Evolutionary conservation across 129 eudicot species (phyloP), one percentile per base, ranked within the genome.

Genomic region (Gnaphalium uliginosum): DNA sequence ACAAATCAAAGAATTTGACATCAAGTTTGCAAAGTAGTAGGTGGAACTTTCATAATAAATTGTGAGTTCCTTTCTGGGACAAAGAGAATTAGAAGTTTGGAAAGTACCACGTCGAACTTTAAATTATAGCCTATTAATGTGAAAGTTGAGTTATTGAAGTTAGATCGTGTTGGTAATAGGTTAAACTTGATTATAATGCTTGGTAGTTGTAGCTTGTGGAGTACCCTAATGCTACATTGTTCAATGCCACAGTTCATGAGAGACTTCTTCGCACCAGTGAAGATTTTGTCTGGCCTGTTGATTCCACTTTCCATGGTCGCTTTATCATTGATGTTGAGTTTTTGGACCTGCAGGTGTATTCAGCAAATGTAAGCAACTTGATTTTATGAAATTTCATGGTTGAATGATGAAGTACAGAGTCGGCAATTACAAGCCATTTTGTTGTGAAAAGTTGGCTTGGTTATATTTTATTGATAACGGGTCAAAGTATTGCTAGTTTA

Each of bases 231-330:
- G 21, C 27, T 5, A n/a, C 50, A 4, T 50, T 73, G 71, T 32
- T 69, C 75, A 57, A 57, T 85, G 62, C 73, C 86, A 90, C 88
- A 93, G 98, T 90, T 82, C 86, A 85, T 19, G 98, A 93, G 89
- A 89, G 96, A 85, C 69, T 90, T 54, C 90, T 93, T 60, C 86
- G 96, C 70, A 79, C 86, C 32, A 88, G 96, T 51, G 96, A 90
- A 59, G 98, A 93, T 79, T 93, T 93, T 83, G 89, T 87, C 48
- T 93, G 96, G 93, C 88, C 90, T 75, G 87, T 90, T 66, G 98
- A 93, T 76, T 81, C 86, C 32, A 85, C 86, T 62, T 88, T 86
- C 67, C 94, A 81, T 60, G 96, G 96, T 21, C 96, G 98, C 58
- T 93, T 90, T 74, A 63, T 85, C 71, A 81, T 90, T 78, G 98